Evolutionary conservation across 2,329 filamentous ascomycete species (phyloP).

Genomic region (Colletotrichum cuscutae): DNA sequence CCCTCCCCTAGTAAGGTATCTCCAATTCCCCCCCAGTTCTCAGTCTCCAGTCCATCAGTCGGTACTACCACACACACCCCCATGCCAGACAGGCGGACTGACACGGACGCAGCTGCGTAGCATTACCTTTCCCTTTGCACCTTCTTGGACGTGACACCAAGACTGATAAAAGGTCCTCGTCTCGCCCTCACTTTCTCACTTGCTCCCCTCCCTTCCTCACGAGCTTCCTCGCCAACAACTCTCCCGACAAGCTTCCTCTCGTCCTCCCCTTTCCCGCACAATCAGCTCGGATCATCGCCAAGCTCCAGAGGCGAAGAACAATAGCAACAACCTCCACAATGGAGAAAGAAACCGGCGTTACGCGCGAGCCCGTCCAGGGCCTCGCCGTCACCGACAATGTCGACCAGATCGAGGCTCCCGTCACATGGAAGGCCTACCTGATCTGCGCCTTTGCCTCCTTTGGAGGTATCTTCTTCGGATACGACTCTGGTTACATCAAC

Average conservation of each 20-base stretch:
- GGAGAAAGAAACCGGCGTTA: conserved; percentile 32
- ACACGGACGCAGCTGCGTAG: conserved; percentile 17
- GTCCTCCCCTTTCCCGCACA: not conserved
- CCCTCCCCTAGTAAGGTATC: not conserved
- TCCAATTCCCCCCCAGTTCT: not conserved
- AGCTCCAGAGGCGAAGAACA: conserved; percentile 10
- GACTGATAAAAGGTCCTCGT: conserved; percentile 32
- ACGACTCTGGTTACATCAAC: conserved; percentile 81
- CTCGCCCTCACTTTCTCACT: conserved; percentile 11
- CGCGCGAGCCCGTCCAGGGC: conserved; percentile 28
- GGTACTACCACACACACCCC: conserved; percentile 4
- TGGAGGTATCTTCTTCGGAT: conserved; percentile 82
- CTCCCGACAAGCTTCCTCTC: conserved; percentile 21
- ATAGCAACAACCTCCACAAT: conserved; percentile 9
- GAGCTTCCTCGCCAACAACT: conserved; percentile 20
- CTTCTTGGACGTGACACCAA: conserved; percentile 9
- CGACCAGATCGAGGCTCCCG: conserved; percentile 72
- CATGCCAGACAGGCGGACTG: conserved; percentile 12
- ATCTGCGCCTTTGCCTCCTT: conserved; percentile 78
- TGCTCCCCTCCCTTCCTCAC: conserved; percentile 5
- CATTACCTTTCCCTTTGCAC: not conserved
- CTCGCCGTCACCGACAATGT: conserved; percentile 62
- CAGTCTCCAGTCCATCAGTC: not conserved
- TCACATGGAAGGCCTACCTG: conserved; percentile 75
- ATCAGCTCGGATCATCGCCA: conserved; percentile 8